Percentiles rank a stretch among this genome's conserved stretches.
These are phyloP conservation scores for Epichloe baconii DNA, from an alignment of 2,329 filamentous ascomycete species.

Conservation along the genomic window DNA sequence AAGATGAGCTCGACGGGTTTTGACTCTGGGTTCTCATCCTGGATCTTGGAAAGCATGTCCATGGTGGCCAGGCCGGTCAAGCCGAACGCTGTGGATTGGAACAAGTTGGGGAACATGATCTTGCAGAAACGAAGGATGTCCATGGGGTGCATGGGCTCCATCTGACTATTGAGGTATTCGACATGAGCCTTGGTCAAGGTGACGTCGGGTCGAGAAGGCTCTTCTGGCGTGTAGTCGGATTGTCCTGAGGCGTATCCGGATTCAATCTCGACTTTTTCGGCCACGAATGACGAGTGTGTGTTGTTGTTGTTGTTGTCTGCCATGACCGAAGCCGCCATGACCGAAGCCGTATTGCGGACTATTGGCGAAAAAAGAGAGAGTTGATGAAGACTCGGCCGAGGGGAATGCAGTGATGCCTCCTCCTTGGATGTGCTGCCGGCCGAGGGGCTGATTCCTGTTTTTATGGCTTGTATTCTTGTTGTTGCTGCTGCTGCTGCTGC, in stretches of 20 bases:
- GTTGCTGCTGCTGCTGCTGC: too few relatives aligned
- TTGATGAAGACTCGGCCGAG: neutral
- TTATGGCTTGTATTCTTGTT: neutral
- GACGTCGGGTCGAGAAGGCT: constrained; percentile 51
- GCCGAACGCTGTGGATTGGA: constrained; percentile 74
- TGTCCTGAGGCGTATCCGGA: constrained; percentile 69
- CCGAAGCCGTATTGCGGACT: neutral
- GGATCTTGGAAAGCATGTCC: constrained; percentile 72
- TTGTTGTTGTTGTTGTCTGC: constrained; percentile 27
- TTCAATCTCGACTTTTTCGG: constrained; percentile 43
- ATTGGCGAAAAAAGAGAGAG: too few relatives aligned
- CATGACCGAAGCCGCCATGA: constrained; percentile 15
- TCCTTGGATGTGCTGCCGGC: neutral
- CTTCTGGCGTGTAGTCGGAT: constrained; percentile 25
- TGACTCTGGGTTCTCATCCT: constrained; percentile 46
- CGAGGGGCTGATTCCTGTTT: neutral
- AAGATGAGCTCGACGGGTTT: constrained; percentile 58
- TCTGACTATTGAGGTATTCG: constrained; percentile 77
- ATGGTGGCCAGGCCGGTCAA: constrained; percentile 69
- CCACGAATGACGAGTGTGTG: constrained; percentile 25
- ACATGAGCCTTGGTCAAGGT: constrained; percentile 81
- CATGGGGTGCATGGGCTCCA: constrained; percentile 77
- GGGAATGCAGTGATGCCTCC: neutral
- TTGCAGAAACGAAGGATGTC: constrained; percentile 90
- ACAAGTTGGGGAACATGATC: constrained; percentile 78